Base-by-base conservation (phyloP, 140 eudicot genomes). In the Cichorium intybus region DNA sequence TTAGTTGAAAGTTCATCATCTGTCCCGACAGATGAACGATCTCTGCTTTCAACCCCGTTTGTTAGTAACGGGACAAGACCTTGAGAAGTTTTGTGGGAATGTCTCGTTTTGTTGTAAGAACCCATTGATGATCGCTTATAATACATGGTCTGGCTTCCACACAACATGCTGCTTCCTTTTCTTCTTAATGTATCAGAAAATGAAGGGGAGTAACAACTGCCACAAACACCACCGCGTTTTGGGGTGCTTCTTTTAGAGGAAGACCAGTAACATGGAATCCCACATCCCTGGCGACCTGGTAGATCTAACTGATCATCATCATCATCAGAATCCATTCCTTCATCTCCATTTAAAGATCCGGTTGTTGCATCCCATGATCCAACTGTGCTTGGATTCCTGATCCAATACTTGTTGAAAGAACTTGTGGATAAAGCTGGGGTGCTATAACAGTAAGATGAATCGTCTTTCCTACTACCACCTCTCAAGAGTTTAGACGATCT, bases 321-420 rank as follows among this genome's bases (percentile, higher is more conserved):
- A 60, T 67, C 74, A 2, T 57, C 48, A 14, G 29, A 74, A 52
- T 58, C 50, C 39, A 64, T 75, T 58, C 82, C 91, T 72, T 78
- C 79, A 73, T 87, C 96, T 22, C 87, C 86, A 63, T 77, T 85
- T 20, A 75, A 77, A 12, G 97, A 93, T 21, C 72, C 84, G 0
- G 94, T 81, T 22, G 90, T 70, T 7, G 82, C 94, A 80, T 88
- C 99, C 99, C 99, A 93, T 3, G 99, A 93, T 22, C 89, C 97
- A 54, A 82, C 84, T 1, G 86, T 81, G 60, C 98, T 88, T 7
- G 96, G 95, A 73, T 87, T 79, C 63, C 78, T 66, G 68, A 72
- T 66, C 52, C 71, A 47, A 48, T 84, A 93, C 39, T 77, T 77
- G 55, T 71, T 85, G 46, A 67, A 78, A 12, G 97, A 88, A 60